Evolutionary conservation across 106 monocot species (phyloP), one percentile per base, ranked within the genome.

Genomic region (Dioscorea zingiberensis): DNA sequence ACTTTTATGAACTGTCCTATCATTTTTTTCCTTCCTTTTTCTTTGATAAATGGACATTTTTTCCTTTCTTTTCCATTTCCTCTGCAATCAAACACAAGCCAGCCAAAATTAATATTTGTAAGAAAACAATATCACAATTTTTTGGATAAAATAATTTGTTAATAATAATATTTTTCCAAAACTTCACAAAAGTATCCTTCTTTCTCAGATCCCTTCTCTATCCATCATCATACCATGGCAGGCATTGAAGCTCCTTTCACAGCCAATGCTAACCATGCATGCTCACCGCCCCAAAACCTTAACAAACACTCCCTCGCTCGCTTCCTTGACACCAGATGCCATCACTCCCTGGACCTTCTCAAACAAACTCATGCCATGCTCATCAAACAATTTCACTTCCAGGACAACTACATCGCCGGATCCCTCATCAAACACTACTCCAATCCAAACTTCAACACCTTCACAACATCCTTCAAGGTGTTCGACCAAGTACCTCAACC

Each of bases 401-500:
- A 2, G 2, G 65, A 65, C 58, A 44, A 32, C 65, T 73, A 66
- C 65, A 25, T 29, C 58, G 53, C 73, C 46, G 58, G 65, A 44
- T 19, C 73, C 58, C 58, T 73, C 27, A 45, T 69, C 25, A 69
- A 59, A 27, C 45, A 10, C 45, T 69, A 69, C 69, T 15, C 59
- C 26, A 15, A 18, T 47, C 58, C 58, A 9, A 29, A 69, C 47
- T 25, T 59, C 26, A 10, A 22, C 25, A 15, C 28, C 22, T 45
- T 69, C 44, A 11, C 44, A 11, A 13, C 18, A 45, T 58, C 59
- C 3, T 25, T 59, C 59, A 44, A 59, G 18, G 69, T 69, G 69
- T 69, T 69, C 59, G 69, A 58, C 69, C 69, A 69, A 26, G 69
- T 69, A 29, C 59, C 69, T 21, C n/a, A 12, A 13, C 69, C 69